Conservation (phyloP, 1,139 yeast genomes). For the Candida glucosophila region DNA sequence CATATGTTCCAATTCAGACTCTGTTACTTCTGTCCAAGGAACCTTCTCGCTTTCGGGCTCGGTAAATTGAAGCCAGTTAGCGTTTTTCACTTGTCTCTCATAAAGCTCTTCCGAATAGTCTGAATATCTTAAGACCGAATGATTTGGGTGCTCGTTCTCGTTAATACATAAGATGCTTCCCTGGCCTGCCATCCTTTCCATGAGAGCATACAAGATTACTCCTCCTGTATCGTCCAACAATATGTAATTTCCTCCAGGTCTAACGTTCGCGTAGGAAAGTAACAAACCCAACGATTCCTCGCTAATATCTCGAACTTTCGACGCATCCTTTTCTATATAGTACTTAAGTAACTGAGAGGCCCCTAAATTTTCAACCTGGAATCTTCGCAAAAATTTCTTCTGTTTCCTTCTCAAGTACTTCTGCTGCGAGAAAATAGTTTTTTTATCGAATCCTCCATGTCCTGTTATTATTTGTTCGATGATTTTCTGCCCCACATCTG, state of each 20-base stretch:
- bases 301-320: slow-evolving; percentile 71
- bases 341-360: slow-evolving; percentile 67
- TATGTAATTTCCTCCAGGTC: slow-evolving; percentile 83
- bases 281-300: slow-evolving; percentile 75
- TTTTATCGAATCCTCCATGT: slow-evolving; percentile 81
- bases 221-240: slow-evolving; percentile 93
- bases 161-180: slow-evolving; percentile 75
- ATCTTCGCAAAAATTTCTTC: slow-evolving; percentile 79
- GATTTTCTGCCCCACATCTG: slow-evolving; percentile 67
- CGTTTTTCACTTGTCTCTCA: slow-evolving; percentile 51
- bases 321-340: slow-evolving; percentile 64
- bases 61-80: slow-evolving; percentile 72
- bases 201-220: slow-evolving; percentile 66
- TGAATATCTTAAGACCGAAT: slow-evolving; percentile 60
- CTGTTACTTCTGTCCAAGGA: slow-evolving; percentile 39
- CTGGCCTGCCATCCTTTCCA: slow-evolving; percentile 82
- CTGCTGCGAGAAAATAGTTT: slow-evolving; percentile 84
- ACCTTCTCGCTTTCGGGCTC: slow-evolving; percentile 64
- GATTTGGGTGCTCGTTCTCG: slow-evolving; percentile 88
- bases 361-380: slow-evolving; percentile 75
- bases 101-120: slow-evolving; percentile 49
- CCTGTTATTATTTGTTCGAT: slow-evolving; percentile 75
- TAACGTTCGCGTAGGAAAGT: slow-evolving; percentile 69
- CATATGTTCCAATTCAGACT: slow-evolving; percentile 46
- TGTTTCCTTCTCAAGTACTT: slow-evolving; percentile 87